These are phyloP conservation scores for Rhypophila decipiens DNA, from an alignment of 495 filamentous ascomycete species.

Conservation along the genomic window DNA sequence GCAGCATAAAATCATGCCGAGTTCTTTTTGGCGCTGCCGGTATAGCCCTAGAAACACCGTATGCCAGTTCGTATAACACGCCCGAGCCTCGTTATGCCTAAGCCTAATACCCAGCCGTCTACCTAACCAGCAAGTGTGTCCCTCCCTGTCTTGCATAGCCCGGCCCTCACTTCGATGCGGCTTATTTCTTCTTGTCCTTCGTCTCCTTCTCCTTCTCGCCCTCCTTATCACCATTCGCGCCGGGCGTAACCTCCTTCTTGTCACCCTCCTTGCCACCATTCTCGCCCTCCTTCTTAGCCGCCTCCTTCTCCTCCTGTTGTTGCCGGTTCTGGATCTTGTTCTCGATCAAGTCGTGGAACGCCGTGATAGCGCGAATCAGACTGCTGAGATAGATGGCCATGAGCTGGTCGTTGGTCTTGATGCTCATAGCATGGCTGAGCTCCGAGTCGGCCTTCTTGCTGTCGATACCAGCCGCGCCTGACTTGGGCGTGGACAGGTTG, in stretches of 20 bases:
- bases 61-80: conserved; percentile 19
- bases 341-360: conserved; percentile 98
- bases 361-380: conserved; percentile 94
- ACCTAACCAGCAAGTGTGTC: not conserved
- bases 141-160: not conserved
- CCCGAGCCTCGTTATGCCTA: conserved; percentile 2
- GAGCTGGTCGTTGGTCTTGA: conserved; percentile 98
- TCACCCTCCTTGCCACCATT: conserved; percentile 45
- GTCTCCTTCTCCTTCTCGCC: conserved; percentile 36
- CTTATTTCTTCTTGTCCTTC: conserved; percentile 34
- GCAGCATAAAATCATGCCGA: too few relatives aligned
- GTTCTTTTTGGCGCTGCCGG: not conserved
- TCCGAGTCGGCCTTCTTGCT: conserved; percentile 59
- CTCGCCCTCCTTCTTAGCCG: conserved; percentile 55
- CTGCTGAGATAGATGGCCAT: conserved; percentile 96
- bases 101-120: too few relatives aligned
- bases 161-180: not conserved
- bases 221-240: conserved; percentile 54
- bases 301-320: conserved; percentile 91
- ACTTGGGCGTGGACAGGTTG: conserved; percentile 77
- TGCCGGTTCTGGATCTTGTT: conserved; percentile 99
- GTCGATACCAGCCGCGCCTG: conserved; percentile 36
- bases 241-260: conserved; percentile 55
- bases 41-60: not conserved
- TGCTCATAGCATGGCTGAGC: conserved; percentile 86